Percentiles rank a stretch among this genome's conserved stretches.
Evolutionary conservation across 306 rosid species (phyloP).

Genomic region (Cicer judaicum): DNA sequence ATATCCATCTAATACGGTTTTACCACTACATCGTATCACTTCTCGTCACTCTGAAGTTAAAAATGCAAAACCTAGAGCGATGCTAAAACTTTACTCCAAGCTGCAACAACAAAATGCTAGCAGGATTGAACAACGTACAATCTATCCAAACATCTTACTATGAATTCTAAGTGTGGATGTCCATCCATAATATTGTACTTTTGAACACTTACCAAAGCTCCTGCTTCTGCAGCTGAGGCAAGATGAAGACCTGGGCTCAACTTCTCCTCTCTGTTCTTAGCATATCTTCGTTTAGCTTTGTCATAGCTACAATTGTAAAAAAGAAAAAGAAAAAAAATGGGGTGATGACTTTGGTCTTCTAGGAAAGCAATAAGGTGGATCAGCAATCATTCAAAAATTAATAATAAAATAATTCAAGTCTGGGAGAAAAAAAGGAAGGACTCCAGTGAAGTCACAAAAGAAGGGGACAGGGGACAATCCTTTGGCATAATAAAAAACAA

Average conservation of each 20-base stretch:
- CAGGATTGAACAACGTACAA: conserved; percentile 21
- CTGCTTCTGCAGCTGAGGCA: conserved; percentile 98
- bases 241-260: conserved; percentile 86
- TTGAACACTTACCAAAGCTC: conserved; percentile 75
- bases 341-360: conserved; percentile 13
- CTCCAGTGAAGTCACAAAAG: background rate
- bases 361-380: conserved; percentile 33
- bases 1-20: conserved; percentile 35
- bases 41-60: conserved; percentile 27
- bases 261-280: conserved; percentile 65
- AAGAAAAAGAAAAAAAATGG: background rate
- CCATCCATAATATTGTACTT: conserved; percentile 35
- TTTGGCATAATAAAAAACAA: conserved; percentile 36
- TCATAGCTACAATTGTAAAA: conserved; percentile 66
- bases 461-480: background rate
- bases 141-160: conserved; percentile 1
- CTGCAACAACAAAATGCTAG: conserved; percentile 34
- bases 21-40: conserved; percentile 24
- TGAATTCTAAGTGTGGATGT: conserved; percentile 12
- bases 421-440: conserved; percentile 13
- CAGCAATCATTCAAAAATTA: conserved; percentile 12
- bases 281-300: conserved; percentile 83
- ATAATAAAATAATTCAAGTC: conserved; percentile 33
- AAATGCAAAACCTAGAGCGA: conserved; percentile 31
- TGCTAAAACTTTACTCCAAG: conserved; percentile 29